phyloP scores from a whole-genome alignment of 441 rosid species.

The Corymbia calophylla region DNA sequence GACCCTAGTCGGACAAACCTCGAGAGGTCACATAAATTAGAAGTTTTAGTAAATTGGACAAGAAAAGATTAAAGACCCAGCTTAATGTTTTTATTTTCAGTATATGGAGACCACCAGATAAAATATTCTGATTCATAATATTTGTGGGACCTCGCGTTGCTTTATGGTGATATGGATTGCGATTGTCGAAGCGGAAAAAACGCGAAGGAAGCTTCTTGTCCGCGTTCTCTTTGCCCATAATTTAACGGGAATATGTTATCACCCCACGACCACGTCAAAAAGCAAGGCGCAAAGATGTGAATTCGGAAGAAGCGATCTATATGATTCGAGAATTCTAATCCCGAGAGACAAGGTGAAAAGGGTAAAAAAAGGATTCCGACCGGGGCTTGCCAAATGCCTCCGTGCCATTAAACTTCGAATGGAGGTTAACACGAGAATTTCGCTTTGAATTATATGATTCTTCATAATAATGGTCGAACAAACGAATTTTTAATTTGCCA shows the following conservation, averaged over 20 bases:
- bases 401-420: not conserved
- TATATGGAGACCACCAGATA: not conserved
- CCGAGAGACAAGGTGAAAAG: not conserved
- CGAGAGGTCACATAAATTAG: not conserved
- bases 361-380: not conserved
- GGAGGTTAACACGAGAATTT: not conserved
- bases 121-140: slow-evolving; percentile 3
- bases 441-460: not conserved
- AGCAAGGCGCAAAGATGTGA: not conserved
- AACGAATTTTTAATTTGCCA: slow-evolving; percentile 9
- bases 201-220: not conserved
- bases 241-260: not conserved
- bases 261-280: not conserved
- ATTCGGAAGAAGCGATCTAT: not conserved
- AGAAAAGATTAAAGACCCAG: not conserved
- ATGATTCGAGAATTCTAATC: not conserved
- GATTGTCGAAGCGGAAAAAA: not conserved
- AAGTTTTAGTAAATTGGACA: not conserved
- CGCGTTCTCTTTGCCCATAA: not conserved
- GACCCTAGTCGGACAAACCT: not conserved
- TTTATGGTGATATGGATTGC: not conserved
- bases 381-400: not conserved
- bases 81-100: not conserved
- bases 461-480: slow-evolving; percentile 3
- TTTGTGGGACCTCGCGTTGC: not conserved